Evolutionary conservation across 257 asterid species (phyloP).

Genomic region (Nicotiana undulata): DNA sequence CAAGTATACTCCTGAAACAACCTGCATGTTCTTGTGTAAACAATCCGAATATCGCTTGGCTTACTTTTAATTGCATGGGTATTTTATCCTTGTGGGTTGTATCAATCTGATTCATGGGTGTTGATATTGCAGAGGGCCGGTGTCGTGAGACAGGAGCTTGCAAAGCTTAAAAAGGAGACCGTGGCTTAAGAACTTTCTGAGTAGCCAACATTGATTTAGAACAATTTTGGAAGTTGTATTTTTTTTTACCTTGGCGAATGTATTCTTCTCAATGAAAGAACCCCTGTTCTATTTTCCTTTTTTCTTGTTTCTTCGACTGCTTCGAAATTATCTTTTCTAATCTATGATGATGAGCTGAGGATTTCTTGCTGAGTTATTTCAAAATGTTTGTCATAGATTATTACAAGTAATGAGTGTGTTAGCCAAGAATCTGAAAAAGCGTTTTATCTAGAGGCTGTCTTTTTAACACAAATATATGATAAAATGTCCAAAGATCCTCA

Average conservation of each 20-base stretch:
- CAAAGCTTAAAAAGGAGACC: conserved; percentile 53
- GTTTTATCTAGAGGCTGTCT: too few relatives aligned
- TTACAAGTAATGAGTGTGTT: background rate
- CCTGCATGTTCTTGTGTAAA: background rate
- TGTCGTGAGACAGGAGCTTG: conserved; percentile 61
- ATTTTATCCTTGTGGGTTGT: too few relatives aligned
- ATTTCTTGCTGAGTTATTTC: background rate
- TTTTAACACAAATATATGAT: too few relatives aligned
- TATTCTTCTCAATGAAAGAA: background rate
- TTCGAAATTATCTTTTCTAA: background rate
- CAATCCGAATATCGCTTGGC: too few relatives aligned
- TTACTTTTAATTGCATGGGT: background rate
- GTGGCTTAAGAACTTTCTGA: conserved; percentile 23
- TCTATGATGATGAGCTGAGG: background rate
- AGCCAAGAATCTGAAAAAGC: too few relatives aligned
- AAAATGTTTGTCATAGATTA: background rate
- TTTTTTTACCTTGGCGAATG: background rate
- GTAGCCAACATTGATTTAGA: conserved; percentile 10
- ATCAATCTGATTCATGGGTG: background rate
- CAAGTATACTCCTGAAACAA: background rate
- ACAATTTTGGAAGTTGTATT: conserved; percentile 17
- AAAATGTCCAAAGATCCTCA: too few relatives aligned
- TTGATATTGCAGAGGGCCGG: conserved; percentile 50
- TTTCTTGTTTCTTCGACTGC: background rate
- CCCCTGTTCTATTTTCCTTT: background rate